A percentile compares a stretch with the other conserved stretches of the same genome.
phyloP scores from a whole-genome alignment of 805 yeast species.

The Yamadazyma laniorum region DNA sequence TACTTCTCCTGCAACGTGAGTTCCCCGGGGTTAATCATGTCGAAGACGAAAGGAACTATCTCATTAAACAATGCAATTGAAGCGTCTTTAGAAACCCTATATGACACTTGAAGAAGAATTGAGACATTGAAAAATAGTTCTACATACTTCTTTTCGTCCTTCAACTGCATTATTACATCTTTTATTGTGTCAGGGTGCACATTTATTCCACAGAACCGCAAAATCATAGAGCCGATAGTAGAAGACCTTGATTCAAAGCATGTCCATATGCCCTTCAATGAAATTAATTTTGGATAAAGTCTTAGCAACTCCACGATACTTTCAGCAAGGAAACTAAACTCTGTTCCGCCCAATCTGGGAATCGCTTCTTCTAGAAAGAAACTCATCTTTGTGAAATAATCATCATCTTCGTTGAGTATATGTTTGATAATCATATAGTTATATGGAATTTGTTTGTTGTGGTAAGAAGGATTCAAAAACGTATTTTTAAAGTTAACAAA shows the following conservation, averaged over 20 bases:
- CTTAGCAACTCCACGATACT: slow-evolving; percentile 1
- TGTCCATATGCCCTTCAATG: not conserved
- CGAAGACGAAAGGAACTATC: not conserved
- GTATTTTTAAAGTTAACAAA: slow-evolving; percentile 15
- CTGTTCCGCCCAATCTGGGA: not conserved
- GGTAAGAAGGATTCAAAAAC: slow-evolving; percentile 2
- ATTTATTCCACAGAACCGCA: not conserved
- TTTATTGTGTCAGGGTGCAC: not conserved
- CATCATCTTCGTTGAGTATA: not conserved
- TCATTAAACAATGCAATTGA: not conserved
- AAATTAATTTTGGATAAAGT: not conserved
- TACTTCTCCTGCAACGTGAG: slow-evolving; percentile 8
- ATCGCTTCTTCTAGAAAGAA: not conserved
- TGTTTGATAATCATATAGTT: slow-evolving; percentile 6
- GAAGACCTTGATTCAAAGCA: too few species aligned
- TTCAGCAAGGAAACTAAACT: not conserved
- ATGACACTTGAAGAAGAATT: slow-evolving; percentile 2
- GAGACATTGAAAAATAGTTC: not conserved
- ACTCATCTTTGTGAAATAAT: slow-evolving; percentile 2
- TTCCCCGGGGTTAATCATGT: not conserved
- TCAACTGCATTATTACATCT: not conserved
- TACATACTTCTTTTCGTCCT: not conserved
- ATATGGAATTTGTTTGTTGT: not conserved
- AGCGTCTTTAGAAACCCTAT: not conserved
- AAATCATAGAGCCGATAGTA: not conserved